These are phyloP conservation scores for Diaporthe sp. DNA, from an alignment of 2,329 filamentous ascomycete species.

Conservation along the genomic window DNA sequence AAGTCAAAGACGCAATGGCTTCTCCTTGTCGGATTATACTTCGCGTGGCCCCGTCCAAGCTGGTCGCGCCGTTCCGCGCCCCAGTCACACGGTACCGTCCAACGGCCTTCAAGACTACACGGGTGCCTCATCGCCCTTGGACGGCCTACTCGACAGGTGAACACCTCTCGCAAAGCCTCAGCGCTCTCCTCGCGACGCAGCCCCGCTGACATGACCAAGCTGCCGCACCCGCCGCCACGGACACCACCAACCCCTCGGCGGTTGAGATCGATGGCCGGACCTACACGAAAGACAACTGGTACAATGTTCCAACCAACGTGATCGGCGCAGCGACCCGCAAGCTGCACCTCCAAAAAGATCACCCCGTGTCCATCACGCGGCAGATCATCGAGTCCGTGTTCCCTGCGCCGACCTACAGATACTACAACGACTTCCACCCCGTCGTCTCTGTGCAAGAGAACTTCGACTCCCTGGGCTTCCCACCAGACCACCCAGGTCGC, in stretches of 20 bases:
- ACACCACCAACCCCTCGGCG: constrained; percentile 44
- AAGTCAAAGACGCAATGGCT: constrained; percentile 36
- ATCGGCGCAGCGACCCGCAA: constrained; percentile 79
- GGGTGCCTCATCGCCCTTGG: constrained; percentile 17
- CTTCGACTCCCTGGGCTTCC: constrained; percentile 97
- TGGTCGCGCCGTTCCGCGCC: constrained; percentile 6
- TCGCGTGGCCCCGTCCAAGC: constrained; percentile 31
- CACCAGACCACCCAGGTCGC: constrained; percentile 87
- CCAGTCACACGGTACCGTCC: constrained; percentile 18
- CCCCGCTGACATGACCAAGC: constrained; percentile 44
- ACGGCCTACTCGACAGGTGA: constrained; percentile 42
- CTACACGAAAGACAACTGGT: constrained; percentile 84
- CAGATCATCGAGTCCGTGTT: constrained; percentile 94
- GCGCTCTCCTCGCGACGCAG: constrained; percentile 25
- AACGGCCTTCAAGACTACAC: constrained; percentile 14
- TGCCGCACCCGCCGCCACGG: constrained; percentile 33
- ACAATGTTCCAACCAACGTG: constrained; percentile 85
- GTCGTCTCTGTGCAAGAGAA: constrained; percentile 90
- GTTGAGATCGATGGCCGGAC: constrained; percentile 73
- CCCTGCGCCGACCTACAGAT: constrained; percentile 77
- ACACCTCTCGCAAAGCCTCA: constrained; percentile 11
- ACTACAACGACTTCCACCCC: constrained; percentile 84
- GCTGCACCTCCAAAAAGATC: constrained; percentile 91
- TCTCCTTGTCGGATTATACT: constrained; percentile 36
- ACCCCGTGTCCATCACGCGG: constrained; percentile 91